Evolutionary conservation across 139 green algal species (phyloP).

Genomic region (Spirogloea muscicola): DNA sequence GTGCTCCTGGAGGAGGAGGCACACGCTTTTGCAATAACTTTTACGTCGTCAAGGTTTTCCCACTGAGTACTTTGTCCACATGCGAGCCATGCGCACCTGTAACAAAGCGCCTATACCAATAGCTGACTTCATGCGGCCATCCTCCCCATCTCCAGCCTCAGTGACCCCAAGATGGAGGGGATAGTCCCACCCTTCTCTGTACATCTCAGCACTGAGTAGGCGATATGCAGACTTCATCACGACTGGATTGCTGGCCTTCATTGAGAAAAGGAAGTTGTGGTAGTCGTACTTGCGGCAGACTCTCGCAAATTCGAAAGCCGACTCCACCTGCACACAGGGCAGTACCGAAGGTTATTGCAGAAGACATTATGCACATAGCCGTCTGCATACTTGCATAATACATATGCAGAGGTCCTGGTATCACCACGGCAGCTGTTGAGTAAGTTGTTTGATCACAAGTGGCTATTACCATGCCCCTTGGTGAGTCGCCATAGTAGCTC

Average conservation of each 20-base stretch:
- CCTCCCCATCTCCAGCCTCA: slow-evolving; percentile 92
- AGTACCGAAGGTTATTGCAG: too few relatives aligned
- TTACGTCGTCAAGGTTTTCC: too few relatives aligned
- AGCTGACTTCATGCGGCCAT: slow-evolving; percentile 95
- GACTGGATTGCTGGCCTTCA: slow-evolving; percentile 96
- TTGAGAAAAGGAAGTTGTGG: slow-evolving; percentile 99
- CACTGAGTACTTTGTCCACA: too few relatives aligned
- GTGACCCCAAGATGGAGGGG: slow-evolving; percentile 96
- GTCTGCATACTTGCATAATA: slow-evolving; percentile 75
- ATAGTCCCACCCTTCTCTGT: slow-evolving; percentile 88
- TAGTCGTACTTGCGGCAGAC: slow-evolving; percentile 95
- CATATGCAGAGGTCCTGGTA: too few relatives aligned
- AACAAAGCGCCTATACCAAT: slow-evolving; percentile 96
- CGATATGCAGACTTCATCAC: slow-evolving; percentile 95
- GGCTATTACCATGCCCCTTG: slow-evolving; percentile 51
- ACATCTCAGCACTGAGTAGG: slow-evolving; percentile 88
- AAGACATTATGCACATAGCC: neutral
- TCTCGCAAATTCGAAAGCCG: slow-evolving; percentile 93
- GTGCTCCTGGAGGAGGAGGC: too few relatives aligned
- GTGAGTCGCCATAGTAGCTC: slow-evolving; percentile 89
- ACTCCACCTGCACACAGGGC: slow-evolving; percentile 69
- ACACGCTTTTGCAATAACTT: too few relatives aligned
- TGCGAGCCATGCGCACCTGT: too few relatives aligned
- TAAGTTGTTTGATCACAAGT: too few relatives aligned
- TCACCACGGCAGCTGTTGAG: too few relatives aligned